These are phyloP conservation scores for Veloporphyrellus conicus DNA, from an alignment of 1,284 basidiomycete genomes.

Conservation along the genomic window DNA sequence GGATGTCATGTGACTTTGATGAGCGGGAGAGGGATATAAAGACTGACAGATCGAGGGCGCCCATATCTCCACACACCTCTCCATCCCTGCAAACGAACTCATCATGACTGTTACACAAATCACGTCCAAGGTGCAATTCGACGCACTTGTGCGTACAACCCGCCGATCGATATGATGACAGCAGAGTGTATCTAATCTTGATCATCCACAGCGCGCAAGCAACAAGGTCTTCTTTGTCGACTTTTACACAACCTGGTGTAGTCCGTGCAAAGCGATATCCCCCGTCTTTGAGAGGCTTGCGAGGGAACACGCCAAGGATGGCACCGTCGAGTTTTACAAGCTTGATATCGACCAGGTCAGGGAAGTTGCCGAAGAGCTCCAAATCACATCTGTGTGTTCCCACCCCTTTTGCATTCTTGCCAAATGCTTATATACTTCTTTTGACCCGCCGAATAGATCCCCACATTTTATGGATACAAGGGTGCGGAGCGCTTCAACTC, in stretches of 20 bases:
- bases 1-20: slow-evolving; percentile 5
- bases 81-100: no score
- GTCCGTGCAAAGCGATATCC: slow-evolving; percentile 65
- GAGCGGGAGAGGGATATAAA: background rate
- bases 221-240: slow-evolving; percentile 52
- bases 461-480: slow-evolving; percentile 71
- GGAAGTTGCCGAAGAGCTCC: slow-evolving; percentile 44
- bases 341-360: slow-evolving; percentile 53
- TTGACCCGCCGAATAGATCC: slow-evolving; percentile 46
- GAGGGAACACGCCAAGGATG: slow-evolving; percentile 27
- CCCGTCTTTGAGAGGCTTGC: slow-evolving; percentile 61
- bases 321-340: slow-evolving; percentile 60
- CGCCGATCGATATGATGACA: background rate
- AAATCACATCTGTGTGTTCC: slow-evolving; percentile 48
- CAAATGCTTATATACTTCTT: background rate
- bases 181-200: no score
- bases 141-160: slow-evolving; percentile 11
- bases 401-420: background rate
- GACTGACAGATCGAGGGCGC: background rate
- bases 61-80: no score
- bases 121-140: slow-evolving; percentile 8
- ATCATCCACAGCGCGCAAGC: background rate
- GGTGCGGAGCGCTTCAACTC: slow-evolving; percentile 44
- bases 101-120: slow-evolving; percentile 12
- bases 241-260: slow-evolving; percentile 59